Conservation (phyloP, 176 grass and related monocot genomes). For the Aegilops speltoides region DNA sequence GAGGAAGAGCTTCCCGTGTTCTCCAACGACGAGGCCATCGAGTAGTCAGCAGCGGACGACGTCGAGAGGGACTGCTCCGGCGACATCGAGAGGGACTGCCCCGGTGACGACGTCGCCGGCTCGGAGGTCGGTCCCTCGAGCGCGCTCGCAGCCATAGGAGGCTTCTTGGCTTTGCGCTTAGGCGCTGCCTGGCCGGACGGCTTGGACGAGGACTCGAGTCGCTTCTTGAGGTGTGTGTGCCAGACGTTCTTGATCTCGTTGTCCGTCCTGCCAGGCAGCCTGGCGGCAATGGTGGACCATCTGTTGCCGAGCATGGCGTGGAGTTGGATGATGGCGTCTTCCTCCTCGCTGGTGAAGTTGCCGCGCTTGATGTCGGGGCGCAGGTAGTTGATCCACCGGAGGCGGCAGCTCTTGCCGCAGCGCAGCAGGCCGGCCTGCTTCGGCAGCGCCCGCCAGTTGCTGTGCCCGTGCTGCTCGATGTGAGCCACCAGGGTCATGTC, state of each 20-base stretch:
- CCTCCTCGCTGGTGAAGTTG: slow-evolving; percentile 76
- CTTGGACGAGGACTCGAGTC: slow-evolving; percentile 5
- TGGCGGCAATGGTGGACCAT: slow-evolving; percentile 76
- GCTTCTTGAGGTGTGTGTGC: slow-evolving; percentile 77
- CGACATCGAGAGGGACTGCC: slow-evolving; percentile 34
- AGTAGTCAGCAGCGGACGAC: slow-evolving; percentile 8
- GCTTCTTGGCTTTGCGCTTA: slow-evolving; percentile 27
- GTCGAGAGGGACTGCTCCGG: slow-evolving; percentile 32
- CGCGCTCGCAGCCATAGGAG: neutral
- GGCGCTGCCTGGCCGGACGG: neutral
- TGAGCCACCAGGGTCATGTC: too few relatives aligned
- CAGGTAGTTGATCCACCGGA: slow-evolving; percentile 87
- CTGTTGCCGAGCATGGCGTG: slow-evolving; percentile 71
- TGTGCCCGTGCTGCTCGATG: slow-evolving; percentile 50
- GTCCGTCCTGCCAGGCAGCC: slow-evolving; percentile 76
- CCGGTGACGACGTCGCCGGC: slow-evolving; percentile 16
- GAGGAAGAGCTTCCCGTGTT: slow-evolving; percentile 54
- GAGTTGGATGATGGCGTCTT: slow-evolving; percentile 69
- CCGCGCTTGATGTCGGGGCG: slow-evolving; percentile 82
- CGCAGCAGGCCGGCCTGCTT: slow-evolving; percentile 72
- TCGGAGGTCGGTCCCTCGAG: neutral
- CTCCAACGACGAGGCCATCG: slow-evolving; percentile 24
- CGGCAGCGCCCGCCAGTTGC: slow-evolving; percentile 81
- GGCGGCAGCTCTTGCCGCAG: slow-evolving; percentile 89
- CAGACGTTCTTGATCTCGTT: slow-evolving; percentile 90